Evolutionary conservation across 148 eudicot genomes (phyloP).

Genomic region (Cornus suecica): DNA sequence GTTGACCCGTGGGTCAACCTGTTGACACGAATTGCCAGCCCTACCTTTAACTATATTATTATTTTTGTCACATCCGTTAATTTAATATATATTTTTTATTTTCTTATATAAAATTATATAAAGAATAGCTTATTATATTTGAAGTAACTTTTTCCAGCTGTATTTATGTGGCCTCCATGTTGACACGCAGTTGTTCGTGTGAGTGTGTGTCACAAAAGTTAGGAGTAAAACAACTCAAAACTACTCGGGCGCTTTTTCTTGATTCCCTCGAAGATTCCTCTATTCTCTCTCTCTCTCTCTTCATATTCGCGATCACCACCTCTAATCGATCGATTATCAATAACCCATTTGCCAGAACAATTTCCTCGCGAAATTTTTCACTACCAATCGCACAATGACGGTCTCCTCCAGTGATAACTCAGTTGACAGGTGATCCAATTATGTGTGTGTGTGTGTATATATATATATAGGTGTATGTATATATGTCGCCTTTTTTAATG

Average conservation of each 20-base stretch:
- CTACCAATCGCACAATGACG: slow-evolving; percentile 27
- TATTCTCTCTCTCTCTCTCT: background rate
- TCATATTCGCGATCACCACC: background rate
- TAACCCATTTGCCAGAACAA: slow-evolving; percentile 8
- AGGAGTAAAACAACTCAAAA: background rate
- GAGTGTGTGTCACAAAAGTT: no score
- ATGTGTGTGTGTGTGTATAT: background rate
- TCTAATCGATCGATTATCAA: background rate
- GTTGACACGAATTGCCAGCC: no score
- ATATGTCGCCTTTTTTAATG: background rate
- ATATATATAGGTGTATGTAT: background rate
- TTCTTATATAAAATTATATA: no score
- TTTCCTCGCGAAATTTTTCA: background rate
- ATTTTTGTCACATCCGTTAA: no score
- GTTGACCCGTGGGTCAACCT: no score
- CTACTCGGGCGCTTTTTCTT: slow-evolving; percentile 4
- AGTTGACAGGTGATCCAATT: slow-evolving; percentile 23
- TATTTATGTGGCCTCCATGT: no score
- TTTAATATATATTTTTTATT: no score
- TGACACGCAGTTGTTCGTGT: no score
- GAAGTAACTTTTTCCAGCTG: no score
- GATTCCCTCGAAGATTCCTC: slow-evolving; percentile 2
- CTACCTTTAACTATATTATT: no score
- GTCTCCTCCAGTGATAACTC: slow-evolving; percentile 30
- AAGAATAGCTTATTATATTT: no score